Conservation (phyloP, 768 basidiomycete genomes). For the Leccinum olivaceopallidum region DNA sequence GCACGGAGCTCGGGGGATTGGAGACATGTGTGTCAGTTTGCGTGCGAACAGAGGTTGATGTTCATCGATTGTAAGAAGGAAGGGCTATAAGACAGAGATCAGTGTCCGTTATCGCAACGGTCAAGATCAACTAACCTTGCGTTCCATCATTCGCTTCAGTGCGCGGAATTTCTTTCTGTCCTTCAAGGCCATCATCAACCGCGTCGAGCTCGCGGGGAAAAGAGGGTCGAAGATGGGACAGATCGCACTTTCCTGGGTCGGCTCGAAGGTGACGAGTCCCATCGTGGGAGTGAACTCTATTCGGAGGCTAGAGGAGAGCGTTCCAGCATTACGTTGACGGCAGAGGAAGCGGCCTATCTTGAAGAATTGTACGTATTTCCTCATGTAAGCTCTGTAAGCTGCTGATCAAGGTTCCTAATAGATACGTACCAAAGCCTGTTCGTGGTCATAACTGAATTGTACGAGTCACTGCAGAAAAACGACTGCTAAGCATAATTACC, state of each 20-base stretch:
- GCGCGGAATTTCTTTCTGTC: too few relatives aligned
- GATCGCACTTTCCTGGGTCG: slow-evolving; percentile 46
- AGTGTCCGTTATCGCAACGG: too few relatives aligned
- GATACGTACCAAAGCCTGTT: slow-evolving; percentile 22
- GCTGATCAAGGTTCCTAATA: background rate
- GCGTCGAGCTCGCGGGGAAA: slow-evolving; percentile 44
- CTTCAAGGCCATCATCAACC: slow-evolving; percentile 34
- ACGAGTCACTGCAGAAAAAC: background rate
- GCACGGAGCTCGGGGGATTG: background rate
- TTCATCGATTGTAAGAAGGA: background rate
- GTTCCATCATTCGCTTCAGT: too few relatives aligned
- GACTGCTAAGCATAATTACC: too few relatives aligned
- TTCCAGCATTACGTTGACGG: slow-evolving; percentile 26
- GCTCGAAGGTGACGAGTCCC: slow-evolving; percentile 42
- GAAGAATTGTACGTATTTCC: slow-evolving; percentile 25
- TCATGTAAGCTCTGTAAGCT: too few relatives aligned
- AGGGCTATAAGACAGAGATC: too few relatives aligned
- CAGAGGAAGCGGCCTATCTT: slow-evolving; percentile 31
- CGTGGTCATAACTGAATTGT: slow-evolving; percentile 15
- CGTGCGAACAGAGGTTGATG: background rate
- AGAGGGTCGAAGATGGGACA: slow-evolving; percentile 44
- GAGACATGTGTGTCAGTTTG: background rate
- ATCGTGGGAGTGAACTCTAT: slow-evolving; percentile 44
- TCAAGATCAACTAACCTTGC: too few relatives aligned
- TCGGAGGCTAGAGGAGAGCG: slow-evolving; percentile 31